A percentile compares a stretch with the other conserved stretches of the same genome.
phyloP scores from a whole-genome alignment of 306 rosid species.

The Argentina anserina region DNA sequence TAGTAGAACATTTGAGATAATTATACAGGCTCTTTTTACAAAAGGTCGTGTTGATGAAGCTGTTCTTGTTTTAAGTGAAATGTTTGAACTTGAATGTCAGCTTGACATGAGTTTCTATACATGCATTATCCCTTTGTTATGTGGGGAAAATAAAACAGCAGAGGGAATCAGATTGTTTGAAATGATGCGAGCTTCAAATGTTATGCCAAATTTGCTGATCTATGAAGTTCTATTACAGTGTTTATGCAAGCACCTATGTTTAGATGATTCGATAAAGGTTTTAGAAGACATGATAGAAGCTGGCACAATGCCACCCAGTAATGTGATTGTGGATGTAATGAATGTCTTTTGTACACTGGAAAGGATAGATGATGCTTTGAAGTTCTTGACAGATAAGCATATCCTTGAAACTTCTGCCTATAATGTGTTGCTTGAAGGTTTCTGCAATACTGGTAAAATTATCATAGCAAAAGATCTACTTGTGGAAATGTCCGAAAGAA shows the following conservation, averaged over 20 bases:
- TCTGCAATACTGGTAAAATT: conserved; percentile 54
- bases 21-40: conserved; percentile 48
- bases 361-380: conserved; percentile 59
- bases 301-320: conserved; percentile 31
- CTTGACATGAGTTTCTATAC: conserved; percentile 60
- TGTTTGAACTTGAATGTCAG: conserved; percentile 39
- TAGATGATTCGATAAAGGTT: conserved; percentile 47
- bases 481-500: conserved; percentile 48
- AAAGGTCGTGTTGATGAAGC: conserved; percentile 61
- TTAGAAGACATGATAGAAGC: conserved; percentile 49
- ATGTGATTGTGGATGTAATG: conserved; percentile 39
- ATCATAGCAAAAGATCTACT: conserved; percentile 45
- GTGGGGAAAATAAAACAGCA: conserved; percentile 51
- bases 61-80: conserved; percentile 40
- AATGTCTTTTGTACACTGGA: conserved; percentile 54
- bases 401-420: conserved; percentile 55
- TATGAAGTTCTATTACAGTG: conserved; percentile 51
- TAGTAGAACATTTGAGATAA: conserved; percentile 59
- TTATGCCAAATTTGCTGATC: conserved; percentile 39
- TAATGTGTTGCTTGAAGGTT: conserved; percentile 71
- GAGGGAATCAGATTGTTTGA: conserved; percentile 52
- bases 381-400: conserved; percentile 55
- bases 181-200: conserved; percentile 64
- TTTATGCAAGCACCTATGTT: conserved; percentile 51
- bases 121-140: conserved; percentile 59